phyloP scores from a whole-genome alignment of 2,329 filamentous ascomycete species.

The Talaromyces atroroseus region DNA sequence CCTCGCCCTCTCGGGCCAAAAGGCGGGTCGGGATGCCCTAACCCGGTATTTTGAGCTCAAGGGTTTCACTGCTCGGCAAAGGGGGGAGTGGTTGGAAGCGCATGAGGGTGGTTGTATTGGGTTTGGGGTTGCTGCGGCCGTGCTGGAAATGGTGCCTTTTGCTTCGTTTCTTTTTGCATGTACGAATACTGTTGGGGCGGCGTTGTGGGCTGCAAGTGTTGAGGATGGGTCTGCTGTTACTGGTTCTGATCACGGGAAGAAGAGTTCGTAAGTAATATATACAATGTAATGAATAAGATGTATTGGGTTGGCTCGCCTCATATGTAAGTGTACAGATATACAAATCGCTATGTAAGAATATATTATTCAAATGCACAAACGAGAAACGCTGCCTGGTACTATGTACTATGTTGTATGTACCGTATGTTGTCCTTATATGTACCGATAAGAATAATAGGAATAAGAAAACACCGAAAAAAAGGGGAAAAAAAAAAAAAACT shows the following conservation, averaged over 20 bases:
- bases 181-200: conserved; percentile 87
- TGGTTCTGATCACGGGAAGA: conserved; percentile 23
- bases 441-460: not conserved
- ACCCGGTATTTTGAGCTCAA: conserved; percentile 86
- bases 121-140: conserved; percentile 73
- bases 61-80: conserved; percentile 63
- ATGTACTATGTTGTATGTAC: not conserved
- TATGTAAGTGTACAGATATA: not conserved
- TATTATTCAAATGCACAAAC: not conserved
- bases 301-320: too few relatives aligned
- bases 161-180: conserved; percentile 80
- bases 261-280: conserved; percentile 17
- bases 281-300: not conserved
- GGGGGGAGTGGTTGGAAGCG: conserved; percentile 62
- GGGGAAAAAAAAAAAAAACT: not conserved
- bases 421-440: not conserved
- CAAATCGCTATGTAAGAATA: not conserved
- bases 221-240: conserved; percentile 43
- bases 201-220: conserved; percentile 88
- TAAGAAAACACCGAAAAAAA: not conserved
- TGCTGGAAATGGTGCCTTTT: conserved; percentile 80
- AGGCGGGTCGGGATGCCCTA: conserved; percentile 51
- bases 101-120: conserved; percentile 73
- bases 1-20: conserved; percentile 65
- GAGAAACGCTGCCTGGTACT: not conserved